Base-by-base conservation (phyloP, 768 basidiomycete genomes). In the Strobilomyces confusus region DNA sequence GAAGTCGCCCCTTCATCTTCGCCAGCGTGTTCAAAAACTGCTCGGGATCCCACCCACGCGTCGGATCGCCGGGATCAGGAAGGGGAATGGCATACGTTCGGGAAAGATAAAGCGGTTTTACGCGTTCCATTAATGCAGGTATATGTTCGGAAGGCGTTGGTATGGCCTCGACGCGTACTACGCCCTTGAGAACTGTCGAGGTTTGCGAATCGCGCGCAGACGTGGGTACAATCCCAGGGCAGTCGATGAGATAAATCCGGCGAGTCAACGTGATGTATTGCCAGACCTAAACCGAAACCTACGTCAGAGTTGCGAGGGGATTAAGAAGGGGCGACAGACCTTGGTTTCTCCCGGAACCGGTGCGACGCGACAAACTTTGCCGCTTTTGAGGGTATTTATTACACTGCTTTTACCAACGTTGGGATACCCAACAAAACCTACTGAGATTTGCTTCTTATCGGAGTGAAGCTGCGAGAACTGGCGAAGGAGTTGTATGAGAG, bases 331-430 rank as follows among this genome's bases (percentile, higher is more conserved):
- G 47, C 23, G 25, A 55, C 66, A 29, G 40, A 78, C 72, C 75
- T 98, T 99, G 42, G 97, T 99, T 77, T 99, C 97, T 60, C 97
- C 97, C 3, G 97, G 95, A 12, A 98, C 81, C 9, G 97, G 97
- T 12, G 97, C 97, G 54, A 98, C 95, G 14, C 82, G 82, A 78
- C 97, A 99, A 60, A 98, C 95, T 70, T 95, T 97, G 71, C 91
- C 87, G 73, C 90, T 92, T 80, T 98, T 99, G 56, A 99, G 81
- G 34, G 95, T 98, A 74, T 99, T 98, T 73, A 99, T 99, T 54
- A 99, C 91, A 67, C 87, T 89, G 59, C 89, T 92, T 74, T 98
- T 99, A 15, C 95, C 95, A 55, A 97, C 94, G 68, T 99, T 99
- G 9, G 97, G 95, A 72, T 99, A 99, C 46, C 97, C 95, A 61